Percentiles rank a stretch among this genome's conserved stretches.
phyloP scores from a whole-genome alignment of 306 rosid species.

The Corylus heterophylla region DNA sequence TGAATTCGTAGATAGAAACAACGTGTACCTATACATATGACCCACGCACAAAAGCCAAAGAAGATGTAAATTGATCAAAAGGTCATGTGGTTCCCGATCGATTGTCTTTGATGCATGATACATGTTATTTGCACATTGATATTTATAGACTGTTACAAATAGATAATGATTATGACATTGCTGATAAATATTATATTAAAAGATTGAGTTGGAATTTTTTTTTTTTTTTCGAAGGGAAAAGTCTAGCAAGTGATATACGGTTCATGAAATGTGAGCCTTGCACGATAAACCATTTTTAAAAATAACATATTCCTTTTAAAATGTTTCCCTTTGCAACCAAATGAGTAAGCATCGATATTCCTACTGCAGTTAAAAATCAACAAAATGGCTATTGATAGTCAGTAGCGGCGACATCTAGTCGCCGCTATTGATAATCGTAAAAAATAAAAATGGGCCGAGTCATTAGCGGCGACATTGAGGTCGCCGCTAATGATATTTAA shows the following conservation, averaged over 20 bases:
- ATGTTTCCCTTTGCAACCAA: neutral
- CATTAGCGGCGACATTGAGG: too few species aligned
- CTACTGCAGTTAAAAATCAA: neutral
- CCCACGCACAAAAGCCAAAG: conserved; percentile 14
- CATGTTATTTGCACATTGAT: neutral
- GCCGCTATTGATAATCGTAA: too few species aligned
- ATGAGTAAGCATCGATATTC: neutral
- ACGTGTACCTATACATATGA: conserved; percentile 3
- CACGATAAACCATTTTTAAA: neutral
- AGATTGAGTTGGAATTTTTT: neutral
- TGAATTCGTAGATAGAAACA: conserved; percentile 19
- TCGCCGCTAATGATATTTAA: too few species aligned
- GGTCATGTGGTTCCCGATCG: conserved; percentile 5
- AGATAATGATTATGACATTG: conserved; percentile 23
- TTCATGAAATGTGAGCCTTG: too few species aligned
- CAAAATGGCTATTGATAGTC: too few species aligned
- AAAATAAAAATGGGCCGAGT: too few species aligned
- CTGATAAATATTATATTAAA: neutral
- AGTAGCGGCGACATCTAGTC: too few species aligned
- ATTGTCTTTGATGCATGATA: conserved; percentile 7
- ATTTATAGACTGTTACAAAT: neutral
- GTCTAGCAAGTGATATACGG: too few species aligned
- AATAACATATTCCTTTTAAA: too few species aligned
- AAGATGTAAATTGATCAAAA: conserved; percentile 9
- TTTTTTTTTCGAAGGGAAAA: neutral